Base-by-base conservation (phyloP, 2,329 filamentous ascomycete species). In the Neoscytalidium dimidiatum region DNA sequence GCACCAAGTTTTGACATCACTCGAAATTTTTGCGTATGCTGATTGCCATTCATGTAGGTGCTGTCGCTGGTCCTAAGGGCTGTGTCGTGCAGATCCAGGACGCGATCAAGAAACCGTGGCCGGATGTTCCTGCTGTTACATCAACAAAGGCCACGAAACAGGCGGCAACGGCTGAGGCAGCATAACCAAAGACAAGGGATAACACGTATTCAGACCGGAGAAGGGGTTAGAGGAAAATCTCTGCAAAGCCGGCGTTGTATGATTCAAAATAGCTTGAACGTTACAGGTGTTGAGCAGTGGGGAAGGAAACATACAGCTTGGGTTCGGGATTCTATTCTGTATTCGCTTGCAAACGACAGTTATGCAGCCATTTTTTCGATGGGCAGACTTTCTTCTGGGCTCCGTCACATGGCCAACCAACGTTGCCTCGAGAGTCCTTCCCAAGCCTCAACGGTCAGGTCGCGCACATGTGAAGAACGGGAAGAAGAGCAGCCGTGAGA, bases 21-120 rank as follows among this genome's bases (percentile, higher is more conserved):
- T 46, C 62, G n/a, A n/a, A n/a, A n/a, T n/a, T n/a, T n/a, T n/a
- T n/a, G n/a, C n/a, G n/a, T n/a, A n/a, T n/a, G n/a, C n/a, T n/a
- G n/a, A n/a, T n/a, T n/a, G n/a, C n/a, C 4, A 65, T 21, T 33
- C 17, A 23, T 11, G 23, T 68, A 88, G 86, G 86, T 31, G 86
- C 88, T 69, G 89, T 99, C 46, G 91, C 91, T 35, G 95, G 95
- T 0, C 94, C 94, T 66, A 96, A 96, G 81, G 91, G 92, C 67
- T 89, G 91, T 69, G 80, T 94, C 65, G 91, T 99, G 67, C 88
- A 89, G 80, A 83, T 99, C 64, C 90, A 96, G 76, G 95, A 99
- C 79, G 91, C 95, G 14, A 86, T 95, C 77, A 96, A 96, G 85
- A 95, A 96, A 83, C 85, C 88, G 26, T 90, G 88, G 88, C 88